Conservation (phyloP, 1,284 basidiomycete genomes). For the Ceratobasidium sp. region DNA sequence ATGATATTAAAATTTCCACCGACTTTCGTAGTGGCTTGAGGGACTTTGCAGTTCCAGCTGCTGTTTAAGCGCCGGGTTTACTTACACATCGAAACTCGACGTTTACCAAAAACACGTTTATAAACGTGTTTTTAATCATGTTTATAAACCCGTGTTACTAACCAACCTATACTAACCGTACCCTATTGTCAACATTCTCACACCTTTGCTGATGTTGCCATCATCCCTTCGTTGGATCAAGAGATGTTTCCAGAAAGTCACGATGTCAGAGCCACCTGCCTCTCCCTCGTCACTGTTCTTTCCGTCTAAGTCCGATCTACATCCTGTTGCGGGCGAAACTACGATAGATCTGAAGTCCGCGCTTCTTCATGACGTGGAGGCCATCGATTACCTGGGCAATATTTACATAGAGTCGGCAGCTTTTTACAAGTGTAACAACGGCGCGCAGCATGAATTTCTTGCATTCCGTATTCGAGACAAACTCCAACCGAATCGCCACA, state of each 20-base stretch:
- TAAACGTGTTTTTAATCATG: no score
- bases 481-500: not conserved
- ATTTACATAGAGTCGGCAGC: not conserved
- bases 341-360: not conserved
- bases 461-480: constrained; percentile 1
- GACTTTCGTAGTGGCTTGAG: no score
- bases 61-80: no score
- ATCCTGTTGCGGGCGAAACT: not conserved
- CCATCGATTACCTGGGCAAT: not conserved
- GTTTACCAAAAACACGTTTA: no score
- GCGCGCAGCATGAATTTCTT: constrained; percentile 16
- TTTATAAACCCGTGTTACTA: no score
- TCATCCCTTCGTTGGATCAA: not conserved
- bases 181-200: not conserved
- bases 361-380: not conserved
- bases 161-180: constrained; percentile 5
- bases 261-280: not conserved
- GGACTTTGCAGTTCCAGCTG: no score
- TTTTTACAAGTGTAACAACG: not conserved
- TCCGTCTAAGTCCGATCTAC: not conserved
- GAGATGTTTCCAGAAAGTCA: not conserved
- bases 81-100: no score
- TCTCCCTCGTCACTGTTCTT: not conserved
- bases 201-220: not conserved
- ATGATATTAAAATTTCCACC: no score